These are phyloP conservation scores for Populus pruinosa DNA, from an alignment of 345 rosid species.

Conservation along the genomic window DNA sequence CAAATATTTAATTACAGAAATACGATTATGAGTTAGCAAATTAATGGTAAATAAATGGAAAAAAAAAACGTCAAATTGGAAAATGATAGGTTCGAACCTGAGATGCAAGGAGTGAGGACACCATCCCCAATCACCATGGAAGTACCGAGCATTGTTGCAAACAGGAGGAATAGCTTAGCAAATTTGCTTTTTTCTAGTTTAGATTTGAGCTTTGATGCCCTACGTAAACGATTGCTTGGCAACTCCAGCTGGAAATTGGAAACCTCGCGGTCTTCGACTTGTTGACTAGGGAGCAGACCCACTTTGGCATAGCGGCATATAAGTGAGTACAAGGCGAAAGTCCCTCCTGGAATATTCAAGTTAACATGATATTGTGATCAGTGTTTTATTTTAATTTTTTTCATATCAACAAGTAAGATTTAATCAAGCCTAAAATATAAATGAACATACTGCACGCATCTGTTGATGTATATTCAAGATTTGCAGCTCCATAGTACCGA, in stretches of 20 bases:
- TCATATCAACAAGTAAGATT: background rate
- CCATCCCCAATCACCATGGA: constrained; percentile 63
- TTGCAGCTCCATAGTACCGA: too few relatives aligned
- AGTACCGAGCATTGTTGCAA: constrained; percentile 46
- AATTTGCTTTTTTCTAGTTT: constrained; percentile 21
- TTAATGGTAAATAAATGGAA: too few relatives aligned
- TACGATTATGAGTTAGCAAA: too few relatives aligned
- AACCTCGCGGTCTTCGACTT: constrained; percentile 42
- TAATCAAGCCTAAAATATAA: background rate
- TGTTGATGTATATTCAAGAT: too few relatives aligned
- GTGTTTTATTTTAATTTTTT: background rate
- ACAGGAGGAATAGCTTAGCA: constrained; percentile 25
- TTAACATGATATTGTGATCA: background rate
- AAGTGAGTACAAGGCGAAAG: constrained; percentile 57
- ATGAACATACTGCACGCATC: too few relatives aligned
- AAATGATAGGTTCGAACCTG: constrained; percentile 23
- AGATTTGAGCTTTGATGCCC: constrained; percentile 22
- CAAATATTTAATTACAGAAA: too few relatives aligned
- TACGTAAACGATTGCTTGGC: constrained; percentile 4
- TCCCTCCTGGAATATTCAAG: constrained; percentile 40
- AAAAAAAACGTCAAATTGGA: background rate
- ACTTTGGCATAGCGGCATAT: constrained; percentile 52
- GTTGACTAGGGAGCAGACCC: constrained; percentile 41
- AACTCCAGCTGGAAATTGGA: constrained; percentile 40
- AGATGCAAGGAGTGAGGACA: constrained; percentile 52